Conservation (phyloP, 257 asterid species). For the Apocynum venetum region DNA sequence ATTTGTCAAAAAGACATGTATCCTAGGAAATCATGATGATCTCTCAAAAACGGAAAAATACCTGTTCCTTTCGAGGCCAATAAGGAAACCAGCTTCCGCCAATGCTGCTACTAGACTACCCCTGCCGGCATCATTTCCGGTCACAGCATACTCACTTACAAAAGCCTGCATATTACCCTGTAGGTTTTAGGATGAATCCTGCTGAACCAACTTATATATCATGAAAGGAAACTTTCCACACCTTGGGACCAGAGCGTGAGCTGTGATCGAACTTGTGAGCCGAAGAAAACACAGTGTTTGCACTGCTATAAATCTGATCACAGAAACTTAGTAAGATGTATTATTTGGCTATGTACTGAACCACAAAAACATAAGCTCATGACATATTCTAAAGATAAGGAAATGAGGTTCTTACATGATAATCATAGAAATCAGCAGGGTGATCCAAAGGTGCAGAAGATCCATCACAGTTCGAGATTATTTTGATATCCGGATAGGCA, state of each 20-base stretch:
- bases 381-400: not conserved
- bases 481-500: conserved; percentile 69
- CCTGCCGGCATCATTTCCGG: conserved; percentile 69
- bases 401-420: conserved; percentile 53
- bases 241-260: conserved; percentile 86
- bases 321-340: conserved; percentile 4
- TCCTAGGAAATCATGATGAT: not conserved
- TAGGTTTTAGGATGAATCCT: conserved; percentile 3
- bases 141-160: conserved; percentile 97
- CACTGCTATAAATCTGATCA: conserved; percentile 64
- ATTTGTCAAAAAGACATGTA: not conserved
- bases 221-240: conserved; percentile 23
- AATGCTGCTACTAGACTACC: conserved; percentile 91
- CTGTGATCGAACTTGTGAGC: conserved; percentile 51
- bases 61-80: conserved; percentile 90
- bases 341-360: not conserved
- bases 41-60: conserved; percentile 20
- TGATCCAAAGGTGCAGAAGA: conserved; percentile 69
- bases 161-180: conserved; percentile 56
- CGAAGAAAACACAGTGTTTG: conserved; percentile 46
- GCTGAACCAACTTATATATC: conserved; percentile 10
- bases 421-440: conserved; percentile 89
- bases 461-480: conserved; percentile 89
- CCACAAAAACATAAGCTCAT: not conserved
- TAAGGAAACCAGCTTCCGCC: conserved; percentile 89